A percentile compares a stretch with the other conserved stretches of the same genome.
phyloP scores from a whole-genome alignment of 805 yeast genomes.

The Barnettozyma siamensis region DNA sequence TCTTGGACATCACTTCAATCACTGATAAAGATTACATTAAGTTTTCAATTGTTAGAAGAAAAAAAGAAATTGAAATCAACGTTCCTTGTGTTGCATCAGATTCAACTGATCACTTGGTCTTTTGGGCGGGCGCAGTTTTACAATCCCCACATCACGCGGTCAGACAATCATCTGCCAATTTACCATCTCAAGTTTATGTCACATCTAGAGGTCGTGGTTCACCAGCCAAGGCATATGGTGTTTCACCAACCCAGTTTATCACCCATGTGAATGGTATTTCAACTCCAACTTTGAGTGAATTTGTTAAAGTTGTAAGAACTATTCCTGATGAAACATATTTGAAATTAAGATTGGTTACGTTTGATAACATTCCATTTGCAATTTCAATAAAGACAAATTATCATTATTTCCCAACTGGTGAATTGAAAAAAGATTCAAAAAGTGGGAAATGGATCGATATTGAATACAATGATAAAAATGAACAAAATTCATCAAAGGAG shows the following conservation, averaged over 20 bases:
- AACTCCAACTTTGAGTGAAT: constrained; percentile 64
- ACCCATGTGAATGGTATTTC: constrained; percentile 81
- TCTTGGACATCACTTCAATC: constrained; percentile 47
- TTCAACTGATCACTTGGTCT: constrained; percentile 59
- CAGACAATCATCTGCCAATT: constrained; percentile 67
- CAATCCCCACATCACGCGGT: constrained; percentile 94
- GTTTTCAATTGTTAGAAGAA: constrained; percentile 68
- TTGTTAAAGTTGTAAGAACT: constrained; percentile 56
- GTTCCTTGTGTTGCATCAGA: constrained; percentile 63
- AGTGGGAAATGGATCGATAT: constrained; percentile 50
- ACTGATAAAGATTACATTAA: constrained; percentile 39
- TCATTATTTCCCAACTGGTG: constrained; percentile 79
- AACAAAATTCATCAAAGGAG: constrained; percentile 18
- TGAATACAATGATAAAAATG: constrained; percentile 37
- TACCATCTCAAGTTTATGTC: constrained; percentile 83
- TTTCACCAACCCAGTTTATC: constrained; percentile 75
- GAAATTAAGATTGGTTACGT: constrained; percentile 73
- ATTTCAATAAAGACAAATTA: constrained; percentile 80
- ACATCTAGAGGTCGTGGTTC: constrained; percentile 73
- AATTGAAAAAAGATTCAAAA: constrained; percentile 42
- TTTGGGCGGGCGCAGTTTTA: constrained; percentile 79
- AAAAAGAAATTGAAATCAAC: constrained; percentile 50
- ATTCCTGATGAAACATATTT: constrained; percentile 80
- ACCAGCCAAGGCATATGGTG: constrained; percentile 78
- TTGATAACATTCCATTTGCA: constrained; percentile 84